Evolutionary conservation across 768 basidiomycete genomes (phyloP).

Genomic region (Naganishia vaughanmartiniae): DNA sequence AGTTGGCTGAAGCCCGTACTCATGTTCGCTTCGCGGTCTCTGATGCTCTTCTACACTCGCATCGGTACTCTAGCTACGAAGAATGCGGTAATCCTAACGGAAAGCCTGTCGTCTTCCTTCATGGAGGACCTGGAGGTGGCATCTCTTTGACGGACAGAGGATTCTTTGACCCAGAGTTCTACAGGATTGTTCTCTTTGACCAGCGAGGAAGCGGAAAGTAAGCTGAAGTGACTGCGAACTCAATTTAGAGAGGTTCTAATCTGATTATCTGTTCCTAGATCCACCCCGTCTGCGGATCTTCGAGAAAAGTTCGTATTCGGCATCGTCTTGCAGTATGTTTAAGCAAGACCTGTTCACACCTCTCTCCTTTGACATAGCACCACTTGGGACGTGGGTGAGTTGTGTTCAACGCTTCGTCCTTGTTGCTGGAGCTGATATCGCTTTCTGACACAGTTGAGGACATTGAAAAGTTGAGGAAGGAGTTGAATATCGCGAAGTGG

Average conservation of each 20-base stretch:
- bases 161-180: constrained; percentile 81
- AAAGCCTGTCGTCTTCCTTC: constrained; percentile 61
- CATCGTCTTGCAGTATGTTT: not conserved
- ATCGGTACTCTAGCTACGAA: constrained; percentile 63
- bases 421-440: not conserved
- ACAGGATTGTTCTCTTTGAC: constrained; percentile 77
- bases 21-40: not conserved
- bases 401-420: not conserved
- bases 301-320: constrained; percentile 63
- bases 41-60: not conserved
- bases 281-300: constrained; percentile 58
- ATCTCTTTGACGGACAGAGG: constrained; percentile 64
- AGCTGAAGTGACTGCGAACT: constrained; percentile 41
- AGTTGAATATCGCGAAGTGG: constrained; percentile 78
- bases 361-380: not conserved
- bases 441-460: constrained; percentile 62
- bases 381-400: constrained; percentile 7
- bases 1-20: constrained; percentile 41
- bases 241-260: not conserved
- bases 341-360: not conserved
- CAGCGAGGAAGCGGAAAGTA: constrained; percentile 84
- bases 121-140: constrained; percentile 62
- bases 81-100: constrained; percentile 74
- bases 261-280: constrained; percentile 54
- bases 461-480: constrained; percentile 74